Evolutionary conservation across 1,284 basidiomycete genomes (phyloP), one percentile per base, ranked within the genome.

Genomic region (Marasmius fiardii): DNA sequence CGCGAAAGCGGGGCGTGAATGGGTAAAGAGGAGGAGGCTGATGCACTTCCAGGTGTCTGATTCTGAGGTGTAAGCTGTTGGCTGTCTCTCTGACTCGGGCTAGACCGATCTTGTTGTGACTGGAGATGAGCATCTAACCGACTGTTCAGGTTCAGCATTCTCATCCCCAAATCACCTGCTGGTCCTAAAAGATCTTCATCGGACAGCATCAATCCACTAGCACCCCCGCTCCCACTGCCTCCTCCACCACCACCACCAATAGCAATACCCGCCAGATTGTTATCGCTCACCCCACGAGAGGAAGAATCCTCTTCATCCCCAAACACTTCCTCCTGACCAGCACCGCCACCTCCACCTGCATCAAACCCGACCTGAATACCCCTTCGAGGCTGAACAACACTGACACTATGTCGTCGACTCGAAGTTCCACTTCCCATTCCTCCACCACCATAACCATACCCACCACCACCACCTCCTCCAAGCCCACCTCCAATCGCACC

Each of bases 381-480:
- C 57, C 85, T 72, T 14, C 88, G 77, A 0, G 88, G 85, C 66
- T 87, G 89, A 16, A 93, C 89, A 57, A 94, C 85, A 56, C 89
- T 92, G 60, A 95, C 92, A 58, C 88, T 92, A 64, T 95, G 93
- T 37, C 93, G 75, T 44, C 93, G 76, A 63, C 88, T 92, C 10
- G 92, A 92, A 1, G 90, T 88, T 0, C 92, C 93, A 64, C 90
- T 92, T 0, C 80, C 81, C 16, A 52, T 47, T 8, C 54, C 54
- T 31, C 53, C 53, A 3, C 41, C 39, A 28, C 48, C 21, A 34
- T 45, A 47, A 10, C 51, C 51, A 49, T 49, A 49, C n/a, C 53
- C 55, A 28, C 41, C 33, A 16, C 10, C n/a, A n/a, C n/a, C n/a
- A n/a, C n/a, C 26, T 26, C 51, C 35, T 6, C 31, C 50, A 39